These are phyloP conservation scores for Gryganskiella cystojenkinii DNA, from an alignment of 192 early-diverging fungal genomes.

Conservation along the genomic window DNA sequence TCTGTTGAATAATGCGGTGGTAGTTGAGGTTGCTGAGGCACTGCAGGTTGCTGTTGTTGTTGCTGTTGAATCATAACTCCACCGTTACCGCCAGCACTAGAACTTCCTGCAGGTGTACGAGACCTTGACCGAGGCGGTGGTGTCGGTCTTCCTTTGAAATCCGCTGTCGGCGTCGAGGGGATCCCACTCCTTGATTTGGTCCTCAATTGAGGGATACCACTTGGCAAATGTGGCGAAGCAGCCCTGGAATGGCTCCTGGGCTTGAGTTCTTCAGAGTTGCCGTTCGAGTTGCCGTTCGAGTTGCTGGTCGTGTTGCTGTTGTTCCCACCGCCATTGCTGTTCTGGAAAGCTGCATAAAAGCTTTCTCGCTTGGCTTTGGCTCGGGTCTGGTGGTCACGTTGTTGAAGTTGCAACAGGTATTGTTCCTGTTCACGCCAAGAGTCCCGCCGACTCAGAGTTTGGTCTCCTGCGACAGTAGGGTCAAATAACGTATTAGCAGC, in stretches of 20 bases:
- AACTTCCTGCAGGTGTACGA: constrained; percentile 39
- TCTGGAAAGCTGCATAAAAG: constrained; percentile 47
- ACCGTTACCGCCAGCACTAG: neutral
- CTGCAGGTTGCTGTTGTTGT: neutral
- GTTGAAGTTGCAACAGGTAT: constrained; percentile 40
- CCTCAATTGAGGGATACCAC: constrained; percentile 43
- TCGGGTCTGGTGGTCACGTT: constrained; percentile 43
- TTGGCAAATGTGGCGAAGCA: constrained; percentile 44
- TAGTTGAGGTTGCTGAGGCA: constrained; percentile 42
- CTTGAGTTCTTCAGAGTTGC: constrained; percentile 26
- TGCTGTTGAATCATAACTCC: too few relatives aligned
- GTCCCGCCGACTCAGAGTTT: constrained; percentile 18
- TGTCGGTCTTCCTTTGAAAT: constrained; percentile 29
- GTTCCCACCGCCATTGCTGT: neutral
- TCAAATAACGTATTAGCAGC: too few relatives aligned
- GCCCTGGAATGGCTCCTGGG: constrained; percentile 25
- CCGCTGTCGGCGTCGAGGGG: constrained; percentile 34
- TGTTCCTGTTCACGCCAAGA: constrained; percentile 53
- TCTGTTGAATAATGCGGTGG: constrained; percentile 45
- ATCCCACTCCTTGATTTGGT: constrained; percentile 50
- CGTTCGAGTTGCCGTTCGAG: constrained; percentile 1
- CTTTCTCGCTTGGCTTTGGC: constrained; percentile 45
- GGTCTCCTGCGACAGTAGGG: neutral
- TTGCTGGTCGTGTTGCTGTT: constrained; percentile 1
- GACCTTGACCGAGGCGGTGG: constrained; percentile 42